Evolutionary conservation across 1,139 yeast genomes (phyloP), one percentile per base, ranked within the genome.

Genomic region (Candida gigantensis): DNA sequence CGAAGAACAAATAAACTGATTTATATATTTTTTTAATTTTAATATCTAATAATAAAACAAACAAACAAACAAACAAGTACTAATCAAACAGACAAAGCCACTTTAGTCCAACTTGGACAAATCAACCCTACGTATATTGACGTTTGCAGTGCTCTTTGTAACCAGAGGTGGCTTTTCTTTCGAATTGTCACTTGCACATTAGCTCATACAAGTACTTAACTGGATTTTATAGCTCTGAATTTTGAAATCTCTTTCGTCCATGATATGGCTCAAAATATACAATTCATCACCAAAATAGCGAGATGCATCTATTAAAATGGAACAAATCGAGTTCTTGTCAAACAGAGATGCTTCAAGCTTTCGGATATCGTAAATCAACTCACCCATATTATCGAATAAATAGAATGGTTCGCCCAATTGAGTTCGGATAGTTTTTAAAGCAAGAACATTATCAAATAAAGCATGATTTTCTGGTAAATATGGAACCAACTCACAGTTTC

Each of bases 221-320:
- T n/a, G n/a, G n/a, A n/a, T n/a, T n/a, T n/a, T n/a, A n/a, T n/a
- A n/a, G n/a, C n/a, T n/a, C n/a, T n/a, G n/a, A n/a, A n/a, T n/a
- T n/a, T n/a, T n/a, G n/a, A n/a, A n/a, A 8, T 32, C 24, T 3
- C 18, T 24, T 11, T 18, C 28, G n/a, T 39, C 45, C 3, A 40
- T 32, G 10, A 41, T 15, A 2, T 41, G 41, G 19, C 44, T 43
- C 21, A 42, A 43, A 10, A 40, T 43, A 9, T 23, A 26, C 25
- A 43, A 28, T 4, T 43, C 31, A 19, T 41, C 38, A 3, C 34
- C 45, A 39, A 40, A 45, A 33, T 16, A 44, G 32, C 10, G 40
- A 20, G 37, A 40, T 31, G 40, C 27, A 10, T 14, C 26, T 10
- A 30, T n/a, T 10, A 30, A 7, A 23, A 21, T 6, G 3, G 19